Evolutionary conservation across 2,329 filamentous ascomycete genomes (phyloP).

Genomic region (Xylaria sp.): DNA sequence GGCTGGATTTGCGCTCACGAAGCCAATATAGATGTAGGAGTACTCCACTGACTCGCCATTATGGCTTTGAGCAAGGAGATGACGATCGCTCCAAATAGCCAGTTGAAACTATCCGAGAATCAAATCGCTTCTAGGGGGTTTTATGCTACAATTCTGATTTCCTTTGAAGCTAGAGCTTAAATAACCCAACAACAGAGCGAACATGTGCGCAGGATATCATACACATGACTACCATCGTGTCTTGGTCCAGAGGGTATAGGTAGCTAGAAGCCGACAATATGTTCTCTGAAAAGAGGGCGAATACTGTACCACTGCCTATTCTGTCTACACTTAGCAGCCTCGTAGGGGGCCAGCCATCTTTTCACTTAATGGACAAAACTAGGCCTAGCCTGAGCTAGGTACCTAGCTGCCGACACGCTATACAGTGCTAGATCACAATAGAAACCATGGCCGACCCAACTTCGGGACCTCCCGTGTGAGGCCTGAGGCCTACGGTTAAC

Average conservation of each 20-base stretch:
- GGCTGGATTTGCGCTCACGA: slow-evolving; percentile 14
- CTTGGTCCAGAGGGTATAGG: not conserved
- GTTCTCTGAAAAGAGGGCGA: too few relatives aligned
- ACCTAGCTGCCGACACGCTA: not conserved
- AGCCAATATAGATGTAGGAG: slow-evolving; percentile 34
- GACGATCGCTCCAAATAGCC: not conserved
- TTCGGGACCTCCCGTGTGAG: slow-evolving; percentile 9
- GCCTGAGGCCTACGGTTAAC: not conserved
- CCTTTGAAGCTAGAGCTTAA: not conserved
- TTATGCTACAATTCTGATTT: not conserved
- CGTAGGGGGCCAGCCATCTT: not conserved
- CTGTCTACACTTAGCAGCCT: not conserved
- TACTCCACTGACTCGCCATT: slow-evolving; percentile 19
- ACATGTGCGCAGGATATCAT: not conserved
- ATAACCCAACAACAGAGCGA: not conserved
- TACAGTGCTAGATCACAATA: slow-evolving; percentile 10
- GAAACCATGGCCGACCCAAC: not conserved
- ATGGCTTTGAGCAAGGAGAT: slow-evolving; percentile 12
- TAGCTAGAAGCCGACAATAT: not conserved
- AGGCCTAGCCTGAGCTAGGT: not conserved
- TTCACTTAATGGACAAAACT: not conserved
- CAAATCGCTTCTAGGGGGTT: not conserved
- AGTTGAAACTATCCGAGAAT: slow-evolving; percentile 5
- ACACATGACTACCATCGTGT: not conserved
- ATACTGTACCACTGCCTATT: too few relatives aligned